These are phyloP conservation scores for Gelatoporia subvermispora DNA, from an alignment of 768 basidiomycete genomes.

Conservation along the genomic window DNA sequence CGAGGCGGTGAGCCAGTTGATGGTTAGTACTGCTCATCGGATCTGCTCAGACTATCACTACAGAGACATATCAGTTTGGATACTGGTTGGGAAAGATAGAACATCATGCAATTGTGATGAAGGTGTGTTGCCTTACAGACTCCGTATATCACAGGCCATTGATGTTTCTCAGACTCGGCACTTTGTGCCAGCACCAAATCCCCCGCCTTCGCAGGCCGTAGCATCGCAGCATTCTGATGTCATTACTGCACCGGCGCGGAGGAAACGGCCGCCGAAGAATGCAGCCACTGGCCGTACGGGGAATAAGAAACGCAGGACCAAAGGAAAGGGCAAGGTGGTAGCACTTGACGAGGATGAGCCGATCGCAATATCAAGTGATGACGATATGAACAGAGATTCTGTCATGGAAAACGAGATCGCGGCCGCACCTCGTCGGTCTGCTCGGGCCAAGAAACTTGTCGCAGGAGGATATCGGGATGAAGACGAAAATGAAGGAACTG, in stretches of 20 bases:
- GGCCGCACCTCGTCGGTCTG: slow-evolving; percentile 23
- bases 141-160: slow-evolving; percentile 1
- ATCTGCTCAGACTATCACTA: neutral
- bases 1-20: slow-evolving; percentile 61
- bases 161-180: slow-evolving; percentile 32
- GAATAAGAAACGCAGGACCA: slow-evolving; percentile 34
- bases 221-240: neutral
- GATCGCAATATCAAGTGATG: slow-evolving; percentile 12
- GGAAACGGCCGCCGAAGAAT: slow-evolving; percentile 18
- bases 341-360: slow-evolving; percentile 14
- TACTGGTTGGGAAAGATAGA: slow-evolving; percentile 85
- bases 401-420: neutral
- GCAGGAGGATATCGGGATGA: slow-evolving; percentile 24
- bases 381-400: neutral
- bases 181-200: slow-evolving; percentile 31
- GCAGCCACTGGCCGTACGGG: neutral
- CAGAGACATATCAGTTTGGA: slow-evolving; percentile 89
- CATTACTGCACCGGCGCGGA: slow-evolving; percentile 1
- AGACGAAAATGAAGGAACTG: slow-evolving; percentile 17
- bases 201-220: slow-evolving; percentile 13
- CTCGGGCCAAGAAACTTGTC: slow-evolving; percentile 25
- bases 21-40: neutral
- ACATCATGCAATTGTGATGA: slow-evolving; percentile 75
- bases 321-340: slow-evolving; percentile 15
- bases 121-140: slow-evolving; percentile 40